Evolutionary conservation across 768 basidiomycete species (phyloP).

Genomic region (Lactarius akahatsu): DNA sequence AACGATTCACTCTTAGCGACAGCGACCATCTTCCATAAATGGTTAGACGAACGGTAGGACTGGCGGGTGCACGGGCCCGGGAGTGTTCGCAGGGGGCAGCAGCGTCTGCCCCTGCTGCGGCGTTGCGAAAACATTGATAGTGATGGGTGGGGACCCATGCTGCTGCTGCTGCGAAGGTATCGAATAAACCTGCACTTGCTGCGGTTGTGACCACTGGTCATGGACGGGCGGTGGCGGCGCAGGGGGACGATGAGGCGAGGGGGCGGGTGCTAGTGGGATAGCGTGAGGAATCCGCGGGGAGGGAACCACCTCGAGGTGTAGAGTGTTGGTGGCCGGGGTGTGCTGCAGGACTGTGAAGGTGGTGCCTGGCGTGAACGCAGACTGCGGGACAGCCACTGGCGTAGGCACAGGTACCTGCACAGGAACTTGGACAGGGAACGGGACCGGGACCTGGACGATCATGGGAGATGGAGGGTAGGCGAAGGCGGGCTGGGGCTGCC

Average conservation of each 20-base stretch:
- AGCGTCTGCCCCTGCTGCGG: not conserved
- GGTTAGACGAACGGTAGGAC: too few species aligned
- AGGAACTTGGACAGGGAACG: too few species aligned
- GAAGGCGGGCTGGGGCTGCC: slow-evolving; percentile 3
- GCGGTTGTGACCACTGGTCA: not conserved
- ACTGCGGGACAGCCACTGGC: not conserved
- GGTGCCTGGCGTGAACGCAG: not conserved
- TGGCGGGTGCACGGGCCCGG: too few species aligned
- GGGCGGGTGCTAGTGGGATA: not conserved
- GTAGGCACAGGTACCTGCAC: not conserved
- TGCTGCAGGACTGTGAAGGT: not conserved
- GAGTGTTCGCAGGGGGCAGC: too few species aligned
- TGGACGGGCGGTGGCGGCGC: not conserved
- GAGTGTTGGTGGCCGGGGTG: not conserved
- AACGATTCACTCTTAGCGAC: too few species aligned
- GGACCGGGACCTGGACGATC: not conserved
- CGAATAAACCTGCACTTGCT: too few species aligned
- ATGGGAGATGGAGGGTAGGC: not conserved
- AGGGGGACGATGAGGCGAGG: not conserved
- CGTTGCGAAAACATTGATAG: not conserved
- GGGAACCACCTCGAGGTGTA: not conserved
- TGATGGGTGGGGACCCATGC: not conserved
- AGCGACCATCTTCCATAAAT: too few species aligned
- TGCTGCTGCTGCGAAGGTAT: not conserved
- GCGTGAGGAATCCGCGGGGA: too few species aligned